Conservation (phyloP, 805 yeast species). For the Candida alai region DNA sequence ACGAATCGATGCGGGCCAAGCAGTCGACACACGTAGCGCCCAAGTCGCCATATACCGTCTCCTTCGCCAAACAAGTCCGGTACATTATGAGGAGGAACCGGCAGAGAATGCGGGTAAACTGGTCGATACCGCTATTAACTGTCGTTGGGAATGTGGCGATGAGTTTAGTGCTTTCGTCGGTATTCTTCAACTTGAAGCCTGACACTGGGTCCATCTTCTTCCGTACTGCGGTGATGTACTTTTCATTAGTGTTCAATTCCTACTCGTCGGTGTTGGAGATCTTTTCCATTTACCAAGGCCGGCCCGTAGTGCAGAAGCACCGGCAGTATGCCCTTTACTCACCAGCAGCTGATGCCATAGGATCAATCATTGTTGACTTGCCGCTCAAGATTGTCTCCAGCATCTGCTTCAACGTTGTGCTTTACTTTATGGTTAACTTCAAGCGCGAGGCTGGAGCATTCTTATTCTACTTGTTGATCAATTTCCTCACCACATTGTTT, state of each 20-base stretch:
- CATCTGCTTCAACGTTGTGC: slow-evolving; percentile 45
- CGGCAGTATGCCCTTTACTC: slow-evolving; percentile 53
- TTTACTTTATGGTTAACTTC: slow-evolving; percentile 53
- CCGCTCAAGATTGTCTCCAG: slow-evolving; percentile 47
- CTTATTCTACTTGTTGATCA: slow-evolving; percentile 48
- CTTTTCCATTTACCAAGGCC: slow-evolving; percentile 49
- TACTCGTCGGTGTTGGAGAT: slow-evolving; percentile 57
- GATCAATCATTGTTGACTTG: slow-evolving; percentile 55
- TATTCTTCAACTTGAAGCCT: slow-evolving; percentile 48
- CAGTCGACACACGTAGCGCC: slow-evolving; percentile 47
- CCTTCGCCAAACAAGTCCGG: slow-evolving; percentile 44
- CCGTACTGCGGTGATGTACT: slow-evolving; percentile 65
- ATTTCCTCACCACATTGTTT: slow-evolving; percentile 39
- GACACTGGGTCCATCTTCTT: slow-evolving; percentile 47
- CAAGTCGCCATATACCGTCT: slow-evolving; percentile 39
- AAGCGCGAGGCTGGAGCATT: slow-evolving; percentile 50
- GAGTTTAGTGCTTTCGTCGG: slow-evolving; percentile 54
- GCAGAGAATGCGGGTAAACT: slow-evolving; percentile 48
- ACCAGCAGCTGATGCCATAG: slow-evolving; percentile 63
- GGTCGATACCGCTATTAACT: slow-evolving; percentile 41
- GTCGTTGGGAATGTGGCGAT: slow-evolving; percentile 45
- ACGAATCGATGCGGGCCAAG: slow-evolving; percentile 46
- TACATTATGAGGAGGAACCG: slow-evolving; percentile 48
- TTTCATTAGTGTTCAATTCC: slow-evolving; percentile 60
- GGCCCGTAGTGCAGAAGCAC: slow-evolving; percentile 58